Percentiles rank a stretch among this genome's conserved stretches.
phyloP scores from a whole-genome alignment of 495 filamentous ascomycete genomes.

The Aspergillus taichungensis region DNA sequence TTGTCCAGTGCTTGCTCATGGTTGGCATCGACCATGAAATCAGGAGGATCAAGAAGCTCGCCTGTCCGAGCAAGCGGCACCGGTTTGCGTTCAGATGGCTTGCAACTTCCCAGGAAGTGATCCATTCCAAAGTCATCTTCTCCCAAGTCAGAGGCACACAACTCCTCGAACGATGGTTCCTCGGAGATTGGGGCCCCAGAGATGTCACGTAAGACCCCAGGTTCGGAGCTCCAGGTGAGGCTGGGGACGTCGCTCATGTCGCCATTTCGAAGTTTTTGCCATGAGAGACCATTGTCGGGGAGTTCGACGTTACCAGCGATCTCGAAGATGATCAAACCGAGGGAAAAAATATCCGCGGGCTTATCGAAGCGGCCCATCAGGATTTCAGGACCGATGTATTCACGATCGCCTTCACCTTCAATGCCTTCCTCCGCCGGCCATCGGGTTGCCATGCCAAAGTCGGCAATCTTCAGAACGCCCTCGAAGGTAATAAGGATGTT shows the following conservation, averaged over 20 bases:
- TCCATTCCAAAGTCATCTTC: constrained; percentile 33
- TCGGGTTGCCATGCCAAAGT: constrained; percentile 84
- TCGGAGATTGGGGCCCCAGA: constrained; percentile 56
- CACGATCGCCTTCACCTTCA: constrained; percentile 88
- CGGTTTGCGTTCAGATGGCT: constrained; percentile 19
- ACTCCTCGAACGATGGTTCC: constrained; percentile 40
- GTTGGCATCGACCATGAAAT: constrained; percentile 70
- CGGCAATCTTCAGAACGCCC: constrained; percentile 86
- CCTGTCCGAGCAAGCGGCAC: constrained; percentile 38
- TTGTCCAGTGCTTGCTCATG: constrained; percentile 68
- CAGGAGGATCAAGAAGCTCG: constrained; percentile 68
- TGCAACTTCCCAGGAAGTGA: constrained; percentile 21
- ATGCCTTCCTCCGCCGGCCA: constrained; percentile 69
- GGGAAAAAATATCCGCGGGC: constrained; percentile 84
- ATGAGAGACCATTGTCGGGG: constrained; percentile 82
- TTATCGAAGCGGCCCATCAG: constrained; percentile 77
- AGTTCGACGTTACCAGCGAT: constrained; percentile 85
- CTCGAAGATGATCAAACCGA: constrained; percentile 90
- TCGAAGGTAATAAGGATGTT: constrained; percentile 89
- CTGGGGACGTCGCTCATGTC: constrained; percentile 80
- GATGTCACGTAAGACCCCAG: constrained; percentile 60
- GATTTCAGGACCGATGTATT: constrained; percentile 91
- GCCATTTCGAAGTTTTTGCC: constrained; percentile 78
- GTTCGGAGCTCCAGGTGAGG: constrained; percentile 68
- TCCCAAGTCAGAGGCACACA: constrained; percentile 42